Evolutionary conservation across 2,329 filamentous ascomycete genomes (phyloP).

Genomic region (Magnaporthiopsis poae): DNA sequence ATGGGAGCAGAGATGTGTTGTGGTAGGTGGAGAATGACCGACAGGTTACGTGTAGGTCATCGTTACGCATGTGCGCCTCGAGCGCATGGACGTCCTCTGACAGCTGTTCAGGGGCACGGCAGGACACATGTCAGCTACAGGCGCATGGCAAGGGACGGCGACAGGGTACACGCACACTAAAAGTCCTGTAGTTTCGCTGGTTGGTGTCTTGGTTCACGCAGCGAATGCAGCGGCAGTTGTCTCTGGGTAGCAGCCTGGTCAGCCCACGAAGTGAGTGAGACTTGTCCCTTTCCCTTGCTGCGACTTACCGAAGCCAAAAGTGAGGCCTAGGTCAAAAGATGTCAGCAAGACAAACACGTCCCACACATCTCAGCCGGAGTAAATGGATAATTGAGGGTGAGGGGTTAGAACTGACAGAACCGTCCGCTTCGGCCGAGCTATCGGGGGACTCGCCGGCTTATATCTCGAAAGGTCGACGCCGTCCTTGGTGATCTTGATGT

Average conservation of each 20-base stretch:
- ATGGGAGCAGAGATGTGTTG: neutral
- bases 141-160: neutral
- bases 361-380: neutral
- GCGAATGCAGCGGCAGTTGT: slow-evolving; percentile 59
- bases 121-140: slow-evolving; percentile 9
- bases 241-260: slow-evolving; percentile 32
- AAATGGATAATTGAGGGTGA: neutral
- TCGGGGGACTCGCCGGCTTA: neutral
- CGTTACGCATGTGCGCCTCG: slow-evolving; percentile 22
- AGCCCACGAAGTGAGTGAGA: neutral
- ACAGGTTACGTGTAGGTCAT: slow-evolving; percentile 42
- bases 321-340: neutral
- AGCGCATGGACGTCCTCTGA: slow-evolving; percentile 30
- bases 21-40: slow-evolving; percentile 14
- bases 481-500: neutral
- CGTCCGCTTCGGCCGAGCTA: neutral
- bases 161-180: slow-evolving; percentile 37
- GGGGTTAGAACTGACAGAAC: neutral
- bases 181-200: slow-evolving; percentile 60
- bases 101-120: slow-evolving; percentile 28
- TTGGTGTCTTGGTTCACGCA: slow-evolving; percentile 63
- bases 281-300: too few relatives aligned
- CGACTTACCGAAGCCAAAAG: slow-evolving; percentile 7
- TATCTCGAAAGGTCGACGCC: neutral
- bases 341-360: neutral